Percentiles rank a stretch among this genome's conserved stretches.
Conservation (phyloP, 2,329 filamentous ascomycete genomes). For the Basipetospora chlamydospora region DNA sequence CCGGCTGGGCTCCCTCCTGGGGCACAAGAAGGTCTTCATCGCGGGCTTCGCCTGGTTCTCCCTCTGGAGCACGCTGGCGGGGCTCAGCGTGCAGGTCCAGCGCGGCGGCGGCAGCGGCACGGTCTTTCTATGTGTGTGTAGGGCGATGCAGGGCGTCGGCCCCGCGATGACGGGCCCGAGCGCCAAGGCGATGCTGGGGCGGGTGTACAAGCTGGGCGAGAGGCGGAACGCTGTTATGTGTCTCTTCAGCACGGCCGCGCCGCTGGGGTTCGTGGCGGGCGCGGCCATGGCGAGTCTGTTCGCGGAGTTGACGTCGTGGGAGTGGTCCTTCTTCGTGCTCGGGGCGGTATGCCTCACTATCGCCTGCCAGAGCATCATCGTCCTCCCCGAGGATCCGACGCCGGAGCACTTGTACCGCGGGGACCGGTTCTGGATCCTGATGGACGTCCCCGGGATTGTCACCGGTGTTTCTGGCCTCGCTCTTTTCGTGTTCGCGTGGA, state of each 20-base stretch:
- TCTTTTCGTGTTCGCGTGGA: slow-evolving; percentile 54
- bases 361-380: slow-evolving; percentile 15
- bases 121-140: slow-evolving; percentile 23
- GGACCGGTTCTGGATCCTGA: slow-evolving; percentile 3
- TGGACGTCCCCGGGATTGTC: slow-evolving; percentile 25
- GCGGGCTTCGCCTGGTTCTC: slow-evolving; percentile 39
- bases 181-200: slow-evolving; percentile 45
- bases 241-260: slow-evolving; percentile 30
- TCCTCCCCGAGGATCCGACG: slow-evolving; percentile 17
- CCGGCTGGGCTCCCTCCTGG: slow-evolving; percentile 41
- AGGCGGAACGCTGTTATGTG: slow-evolving; percentile 47
- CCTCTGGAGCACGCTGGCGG: slow-evolving; percentile 34
- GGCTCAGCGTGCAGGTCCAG: slow-evolving; percentile 19
- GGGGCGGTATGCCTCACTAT: slow-evolving; percentile 16
- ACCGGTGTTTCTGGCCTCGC: slow-evolving; percentile 40
- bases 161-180: slow-evolving; percentile 50
- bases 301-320: slow-evolving; percentile 27
- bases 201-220: slow-evolving; percentile 38
- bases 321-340: slow-evolving; percentile 31
- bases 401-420: neutral
- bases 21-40: slow-evolving; percentile 39
- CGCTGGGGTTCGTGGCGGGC: slow-evolving; percentile 28
- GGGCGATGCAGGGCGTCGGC: slow-evolving; percentile 45
- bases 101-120: slow-evolving; percentile 24
- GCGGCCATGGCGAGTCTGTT: slow-evolving; percentile 25